Percentiles rank a stretch among this genome's conserved stretches.
Conservation (phyloP, 768 basidiomycete species). For the Coprinellus micaceus region DNA sequence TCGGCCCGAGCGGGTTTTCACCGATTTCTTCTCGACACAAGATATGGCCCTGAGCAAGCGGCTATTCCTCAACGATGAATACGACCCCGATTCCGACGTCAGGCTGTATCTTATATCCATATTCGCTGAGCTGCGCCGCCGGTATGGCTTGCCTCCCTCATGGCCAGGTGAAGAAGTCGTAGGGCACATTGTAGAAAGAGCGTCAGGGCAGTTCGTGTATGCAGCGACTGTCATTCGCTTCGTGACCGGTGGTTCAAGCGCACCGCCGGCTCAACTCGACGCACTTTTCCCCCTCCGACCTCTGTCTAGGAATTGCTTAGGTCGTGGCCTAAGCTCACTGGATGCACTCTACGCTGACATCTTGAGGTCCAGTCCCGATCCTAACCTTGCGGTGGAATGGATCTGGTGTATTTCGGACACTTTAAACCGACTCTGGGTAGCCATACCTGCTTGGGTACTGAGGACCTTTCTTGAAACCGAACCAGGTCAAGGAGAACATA, state of each 20-base stretch:
- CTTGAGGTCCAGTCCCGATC: neutral
- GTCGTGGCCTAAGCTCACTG: neutral
- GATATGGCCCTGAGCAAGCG: neutral
- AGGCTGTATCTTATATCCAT: neutral
- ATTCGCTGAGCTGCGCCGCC: neutral
- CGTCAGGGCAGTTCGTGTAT: conserved; percentile 17
- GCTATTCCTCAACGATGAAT: neutral
- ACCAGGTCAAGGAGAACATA: too few species aligned
- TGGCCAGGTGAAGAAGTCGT: conserved; percentile 1
- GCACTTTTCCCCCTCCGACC: neutral
- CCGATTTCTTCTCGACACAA: neutral
- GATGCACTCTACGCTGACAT: conserved; percentile 4
- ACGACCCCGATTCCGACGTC: conserved; percentile 2
- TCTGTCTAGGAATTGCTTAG: neutral
- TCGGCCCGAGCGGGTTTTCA: neutral
- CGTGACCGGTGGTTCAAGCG: conserved; percentile 4
- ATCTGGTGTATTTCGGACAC: too few species aligned
- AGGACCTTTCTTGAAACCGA: too few species aligned
- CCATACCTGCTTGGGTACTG: too few species aligned
- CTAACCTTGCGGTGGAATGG: neutral
- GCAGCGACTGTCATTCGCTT: conserved; percentile 13
- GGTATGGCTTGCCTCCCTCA: neutral
- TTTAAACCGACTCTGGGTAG: too few species aligned
- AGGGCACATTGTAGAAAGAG: neutral
- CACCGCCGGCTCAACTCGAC: conserved; percentile 3